phyloP scores from a whole-genome alignment of 148 eudicot genomes.

The Cornus controversa region DNA sequence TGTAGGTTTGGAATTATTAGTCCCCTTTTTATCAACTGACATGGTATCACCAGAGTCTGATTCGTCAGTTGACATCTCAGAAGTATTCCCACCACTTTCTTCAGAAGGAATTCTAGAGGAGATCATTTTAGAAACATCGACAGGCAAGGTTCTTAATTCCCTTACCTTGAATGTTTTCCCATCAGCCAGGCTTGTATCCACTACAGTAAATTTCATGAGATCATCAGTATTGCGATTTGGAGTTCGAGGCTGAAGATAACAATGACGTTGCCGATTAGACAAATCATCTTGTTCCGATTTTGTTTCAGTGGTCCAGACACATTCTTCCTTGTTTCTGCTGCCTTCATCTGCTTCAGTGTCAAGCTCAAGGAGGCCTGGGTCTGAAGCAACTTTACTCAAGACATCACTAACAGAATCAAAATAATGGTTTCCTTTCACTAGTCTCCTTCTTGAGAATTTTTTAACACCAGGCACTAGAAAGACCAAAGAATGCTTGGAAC shows the following conservation, averaged over 20 bases:
- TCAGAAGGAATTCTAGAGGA: slow-evolving; percentile 6
- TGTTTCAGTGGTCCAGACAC: slow-evolving; percentile 31
- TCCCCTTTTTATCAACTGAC: background rate
- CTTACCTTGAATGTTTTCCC: slow-evolving; percentile 26
- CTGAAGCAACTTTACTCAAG: slow-evolving; percentile 55
- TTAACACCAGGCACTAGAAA: slow-evolving; percentile 75
- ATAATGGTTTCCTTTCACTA: slow-evolving; percentile 71
- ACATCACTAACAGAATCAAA: slow-evolving; percentile 77
- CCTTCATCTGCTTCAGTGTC: slow-evolving; percentile 39
- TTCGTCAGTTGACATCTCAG: slow-evolving; percentile 23
- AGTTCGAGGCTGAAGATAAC: slow-evolving; percentile 49
- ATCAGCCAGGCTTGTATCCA: slow-evolving; percentile 40
- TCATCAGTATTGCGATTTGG: slow-evolving; percentile 19
- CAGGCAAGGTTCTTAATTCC: slow-evolving; percentile 32
- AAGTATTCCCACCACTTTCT: slow-evolving; percentile 18
- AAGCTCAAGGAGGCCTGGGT: slow-evolving; percentile 64
- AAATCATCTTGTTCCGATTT: slow-evolving; percentile 32
- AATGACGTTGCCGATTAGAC: slow-evolving; percentile 27
- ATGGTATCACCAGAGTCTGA: slow-evolving; percentile 16
- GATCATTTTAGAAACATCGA: slow-evolving; percentile 10
- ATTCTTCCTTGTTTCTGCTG: slow-evolving; percentile 24
- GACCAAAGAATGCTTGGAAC: slow-evolving; percentile 57
- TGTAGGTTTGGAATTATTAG: background rate
- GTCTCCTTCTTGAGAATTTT: slow-evolving; percentile 73
- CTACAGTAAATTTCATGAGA: slow-evolving; percentile 36